A percentile compares a stretch with the other conserved stretches of the same genome.
These are phyloP conservation scores for Nicotiana paniculata DNA, from an alignment of 257 asterid genomes.

Conservation along the genomic window DNA sequence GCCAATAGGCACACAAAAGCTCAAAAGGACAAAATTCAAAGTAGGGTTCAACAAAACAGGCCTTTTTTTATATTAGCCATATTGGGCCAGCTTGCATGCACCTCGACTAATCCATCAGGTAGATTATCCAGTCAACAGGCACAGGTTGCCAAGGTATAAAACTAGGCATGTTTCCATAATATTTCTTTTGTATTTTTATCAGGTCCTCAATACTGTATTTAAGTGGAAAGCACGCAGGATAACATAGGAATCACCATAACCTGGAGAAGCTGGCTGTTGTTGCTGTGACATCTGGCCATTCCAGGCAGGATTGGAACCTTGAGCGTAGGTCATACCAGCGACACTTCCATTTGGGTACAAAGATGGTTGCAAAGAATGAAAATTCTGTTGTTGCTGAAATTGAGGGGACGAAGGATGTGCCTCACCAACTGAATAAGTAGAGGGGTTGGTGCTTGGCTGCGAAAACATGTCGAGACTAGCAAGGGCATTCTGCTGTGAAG, in stretches of 20 bases:
- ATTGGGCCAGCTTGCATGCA: neutral
- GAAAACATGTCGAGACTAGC: constrained; percentile 85
- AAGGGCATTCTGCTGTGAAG: constrained; percentile 79
- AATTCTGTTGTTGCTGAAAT: constrained; percentile 51
- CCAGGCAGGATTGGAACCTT: constrained; percentile 60
- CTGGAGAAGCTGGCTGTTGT: constrained; percentile 76
- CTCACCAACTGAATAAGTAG: constrained; percentile 45
- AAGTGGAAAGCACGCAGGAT: neutral
- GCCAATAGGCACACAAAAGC: neutral
- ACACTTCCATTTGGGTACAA: constrained; percentile 53
- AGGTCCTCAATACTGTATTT: neutral
- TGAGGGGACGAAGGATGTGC: constrained; percentile 53
- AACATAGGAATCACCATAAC: constrained; percentile 44
- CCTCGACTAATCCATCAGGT: neutral
- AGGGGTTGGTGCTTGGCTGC: constrained; percentile 34
- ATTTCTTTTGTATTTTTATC: neutral
- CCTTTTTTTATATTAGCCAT: neutral
- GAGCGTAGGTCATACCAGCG: constrained; percentile 40
- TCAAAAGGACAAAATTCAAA: neutral
- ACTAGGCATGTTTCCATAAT: neutral
- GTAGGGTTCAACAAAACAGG: neutral
- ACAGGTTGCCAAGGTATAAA: neutral
- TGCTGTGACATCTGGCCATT: constrained; percentile 52
- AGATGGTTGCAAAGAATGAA: constrained; percentile 38
- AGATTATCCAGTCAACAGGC: neutral